Evolutionary conservation across 2,329 filamentous ascomycete species (phyloP).

Genomic region (Exophiala aquamarina): DNA sequence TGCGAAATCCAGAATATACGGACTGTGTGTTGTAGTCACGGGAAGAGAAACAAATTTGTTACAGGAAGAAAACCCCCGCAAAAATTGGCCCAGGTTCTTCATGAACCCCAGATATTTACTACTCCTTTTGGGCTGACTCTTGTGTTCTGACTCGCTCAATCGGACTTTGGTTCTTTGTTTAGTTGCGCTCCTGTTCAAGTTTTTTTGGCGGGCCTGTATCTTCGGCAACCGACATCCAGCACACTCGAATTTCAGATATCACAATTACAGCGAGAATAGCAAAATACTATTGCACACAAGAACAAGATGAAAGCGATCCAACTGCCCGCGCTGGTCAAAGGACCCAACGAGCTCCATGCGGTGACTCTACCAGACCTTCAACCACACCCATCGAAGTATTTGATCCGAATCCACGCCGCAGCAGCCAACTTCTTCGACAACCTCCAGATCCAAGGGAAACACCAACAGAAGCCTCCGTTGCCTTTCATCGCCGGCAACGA

Average conservation of each 20-base stretch:
- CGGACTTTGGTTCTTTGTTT: no score
- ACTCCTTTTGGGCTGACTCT: no score
- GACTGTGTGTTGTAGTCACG: no score
- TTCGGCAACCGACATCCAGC: neutral
- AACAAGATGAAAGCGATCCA: slow-evolving; percentile 6
- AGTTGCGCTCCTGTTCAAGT: no score
- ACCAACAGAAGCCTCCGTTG: slow-evolving; percentile 6
- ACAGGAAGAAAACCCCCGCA: no score
- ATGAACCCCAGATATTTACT: no score
- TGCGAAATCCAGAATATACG: no score
- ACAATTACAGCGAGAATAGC: no score
- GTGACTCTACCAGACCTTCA: slow-evolving; percentile 1
- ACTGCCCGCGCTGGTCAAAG: neutral
- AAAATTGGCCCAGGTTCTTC: no score
- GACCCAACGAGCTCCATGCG: neutral
- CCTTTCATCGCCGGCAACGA: slow-evolving; percentile 9
- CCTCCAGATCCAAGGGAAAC: slow-evolving; percentile 7
- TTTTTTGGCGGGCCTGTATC: neutral
- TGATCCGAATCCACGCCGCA: slow-evolving; percentile 5
- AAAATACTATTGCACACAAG: no score
- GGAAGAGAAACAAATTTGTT: no score
- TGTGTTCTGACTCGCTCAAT: no score
- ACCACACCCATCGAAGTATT: slow-evolving; percentile 3
- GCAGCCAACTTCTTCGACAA: slow-evolving; percentile 8
- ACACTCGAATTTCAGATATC: neutral